Base-by-base conservation (phyloP, 495 filamentous ascomycete species). In the Cryomyces minteri region DNA sequence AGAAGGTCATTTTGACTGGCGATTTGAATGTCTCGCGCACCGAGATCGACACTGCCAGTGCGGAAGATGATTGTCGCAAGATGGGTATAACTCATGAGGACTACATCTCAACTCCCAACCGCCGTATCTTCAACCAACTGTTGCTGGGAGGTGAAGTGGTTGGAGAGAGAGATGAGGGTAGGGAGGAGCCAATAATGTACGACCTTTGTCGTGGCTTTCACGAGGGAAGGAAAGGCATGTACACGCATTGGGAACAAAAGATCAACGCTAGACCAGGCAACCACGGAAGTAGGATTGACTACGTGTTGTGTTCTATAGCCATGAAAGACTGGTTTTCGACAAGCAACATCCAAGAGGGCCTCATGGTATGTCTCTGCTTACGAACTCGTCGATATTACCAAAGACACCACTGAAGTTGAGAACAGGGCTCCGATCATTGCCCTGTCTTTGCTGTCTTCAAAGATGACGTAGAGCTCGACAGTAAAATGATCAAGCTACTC, bases 331-430 rank as follows among this genome's bases (percentile, higher is more conserved):
- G 88, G 88, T 83, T 94, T 56, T 64, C 59, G 30, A 80, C 84
- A 45, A 75, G 84, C n/a, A 84, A 95, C 53, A 96, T 96, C 31
- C 90, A 95, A 56, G 88, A 95, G 61, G 90, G 88, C 4, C 65
- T 98, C 6, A 76, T 94, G 71, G 77, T 79, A 61, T 14, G 61
- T 34, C 10, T 8, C 8, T 32, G 12, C 8, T 39, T 25, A 2
- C 18, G 18, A 25, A 25, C 18, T 25, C 18, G 18, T 25, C 18
- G 18, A 25, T 2, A 25, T 2, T 2, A 25, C 18, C 18, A 25
- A 25, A 25, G 18, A 25, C 18, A 25, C 18, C 2, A 25, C 18
- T 25, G 18, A 25, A 1, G 18, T 25, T 25, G 18, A 25, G 18
- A 25, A 25, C 47, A 80, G 72, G 90, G 90, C 8, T 98, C 90